Evolutionary conservation across 169 alveolate species (phyloP), one percentile per base, ranked within the genome.

Genomic region (Amoebophrya sp.): DNA sequence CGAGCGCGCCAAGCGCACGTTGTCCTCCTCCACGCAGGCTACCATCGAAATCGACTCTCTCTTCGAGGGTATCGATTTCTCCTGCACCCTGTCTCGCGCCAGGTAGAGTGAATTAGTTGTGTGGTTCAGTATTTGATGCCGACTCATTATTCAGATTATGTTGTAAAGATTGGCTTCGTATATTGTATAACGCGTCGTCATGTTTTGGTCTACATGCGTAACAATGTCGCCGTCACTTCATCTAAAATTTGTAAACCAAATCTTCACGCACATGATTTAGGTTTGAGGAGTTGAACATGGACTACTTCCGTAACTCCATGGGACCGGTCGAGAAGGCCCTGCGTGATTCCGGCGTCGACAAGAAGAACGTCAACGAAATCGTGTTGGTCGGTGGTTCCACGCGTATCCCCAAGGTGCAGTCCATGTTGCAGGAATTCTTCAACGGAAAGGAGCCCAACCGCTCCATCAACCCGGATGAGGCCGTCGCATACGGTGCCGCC

Each of bases 401-500:
- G 23, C 97, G 99, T 93, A 98, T 98, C 97, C 99, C 99, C 47
- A 98, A 97, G 95, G 99, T 47, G 40, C 96, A 97, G 91, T 98
- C 97, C 93, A 18, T 94, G 33, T 94, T 96, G 23, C 98, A 98
- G 66, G 96, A 97, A 77, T 97, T 96, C 97, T 97, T 97, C 96
- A 96, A 96, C 95, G 98, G 98, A 40, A 98, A 97, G 96, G 96
- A 95, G 77, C 99, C 99, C 40, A 95, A 97, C 92, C 97, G 97
- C 94, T 95, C 98, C 77, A 98, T 99, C 90, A 98, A 99, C 95
- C 99, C 99, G 29, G 99, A 99, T 95, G 99, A 98, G 95, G 99
- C 99, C 66, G 99, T 99, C 83, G 99, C 99, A 38, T 95, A 96
- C 96, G 99, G 99, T 55, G 99, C 99, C 39, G 99, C 99, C 7